These are phyloP conservation scores for Dothiorella sarmentorum DNA, from an alignment of 2,329 filamentous ascomycete species.

Conservation along the genomic window DNA sequence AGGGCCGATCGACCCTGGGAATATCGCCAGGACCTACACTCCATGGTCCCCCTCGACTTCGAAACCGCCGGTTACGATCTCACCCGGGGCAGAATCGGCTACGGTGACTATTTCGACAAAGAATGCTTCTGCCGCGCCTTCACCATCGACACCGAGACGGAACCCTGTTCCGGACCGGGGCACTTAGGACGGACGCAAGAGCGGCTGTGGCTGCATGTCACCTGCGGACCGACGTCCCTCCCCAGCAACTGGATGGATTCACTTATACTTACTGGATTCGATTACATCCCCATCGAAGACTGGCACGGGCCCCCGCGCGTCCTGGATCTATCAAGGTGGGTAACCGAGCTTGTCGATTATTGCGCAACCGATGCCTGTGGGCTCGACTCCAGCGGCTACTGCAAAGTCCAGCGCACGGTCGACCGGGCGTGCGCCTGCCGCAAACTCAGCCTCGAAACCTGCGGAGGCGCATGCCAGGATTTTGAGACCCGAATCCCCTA, in stretches of 20 bases:
- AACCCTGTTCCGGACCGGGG: neutral
- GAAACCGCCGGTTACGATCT: constrained; percentile 35
- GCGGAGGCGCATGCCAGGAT: constrained; percentile 28
- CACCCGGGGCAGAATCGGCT: constrained; percentile 21
- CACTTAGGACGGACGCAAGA: constrained; percentile 27
- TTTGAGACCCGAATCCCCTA: constrained; percentile 34
- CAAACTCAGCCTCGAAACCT: constrained; percentile 28
- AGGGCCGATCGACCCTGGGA: constrained; percentile 34
- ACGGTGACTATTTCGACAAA: constrained; percentile 33
- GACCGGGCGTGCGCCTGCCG: constrained; percentile 32
- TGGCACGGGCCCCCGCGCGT: constrained; percentile 31
- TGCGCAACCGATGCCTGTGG: constrained; percentile 34
- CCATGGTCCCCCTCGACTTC: constrained; percentile 31
- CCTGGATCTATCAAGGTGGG: constrained; percentile 24
- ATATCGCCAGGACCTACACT: constrained; percentile 26
- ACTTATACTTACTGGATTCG: constrained; percentile 27
- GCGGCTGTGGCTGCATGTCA: constrained; percentile 33
- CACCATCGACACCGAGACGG: constrained; percentile 21
- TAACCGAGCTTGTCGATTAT: constrained; percentile 24
- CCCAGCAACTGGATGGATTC: constrained; percentile 28
- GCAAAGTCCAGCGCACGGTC: constrained; percentile 27
- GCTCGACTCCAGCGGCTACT: constrained; percentile 30
- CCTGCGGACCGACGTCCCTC: constrained; percentile 27
- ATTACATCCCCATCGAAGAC: constrained; percentile 29
- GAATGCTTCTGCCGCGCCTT: constrained; percentile 31